Base-by-base conservation (phyloP, 495 filamentous ascomycete species). In the Xylaria acuta region DNA sequence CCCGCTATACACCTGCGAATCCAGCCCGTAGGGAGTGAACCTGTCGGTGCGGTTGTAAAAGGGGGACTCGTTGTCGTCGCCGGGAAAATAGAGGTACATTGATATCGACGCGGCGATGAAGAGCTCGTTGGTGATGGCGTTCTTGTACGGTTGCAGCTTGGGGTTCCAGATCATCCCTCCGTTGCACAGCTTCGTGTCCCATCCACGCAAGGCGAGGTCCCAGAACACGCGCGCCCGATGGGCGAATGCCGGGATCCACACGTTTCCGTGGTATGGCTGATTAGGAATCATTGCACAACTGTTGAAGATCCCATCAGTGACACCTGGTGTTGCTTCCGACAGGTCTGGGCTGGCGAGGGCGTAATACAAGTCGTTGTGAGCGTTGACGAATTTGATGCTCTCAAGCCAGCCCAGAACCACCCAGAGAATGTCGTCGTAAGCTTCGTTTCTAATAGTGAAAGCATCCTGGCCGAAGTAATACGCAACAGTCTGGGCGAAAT, bases 361-460 rank as follows among this genome's bases (percentile, higher is more conserved):
- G 60, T 76, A 79, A 73, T 77, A 60, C 7, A 80, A 67, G 25
- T 75, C 67, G 67, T 72, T 80, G 75, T 94, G 91, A 45, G 86
- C 75, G 43, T 90, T 79, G 58, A 94, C 88, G 77, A 96, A 93
- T 74, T 93, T 90, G 75, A 93, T 89, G 60, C 87, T 88, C 78
- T 97, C 93, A 71, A 98, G 85, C 95, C 95, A 98, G 67, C 91
- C 92, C 56, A 98, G 84, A 1, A 97, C 95, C 14, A 98, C 94
- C 96, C 96, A 99, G 27, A 97, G 87, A 86, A 98, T 98, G 78
- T 99, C 96, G 79, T 99, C 96, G 77, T 91, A 97, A 1, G 95
- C 96, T 69, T 98, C 88, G 45, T 87, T 88, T 25, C 94, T 87
- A 38, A 98, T 83, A 25, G 87, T 83, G 72, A 95, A 91, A 16